phyloP scores from a whole-genome alignment of 2,329 filamentous ascomycete species.

The Fusarium sp. region DNA sequence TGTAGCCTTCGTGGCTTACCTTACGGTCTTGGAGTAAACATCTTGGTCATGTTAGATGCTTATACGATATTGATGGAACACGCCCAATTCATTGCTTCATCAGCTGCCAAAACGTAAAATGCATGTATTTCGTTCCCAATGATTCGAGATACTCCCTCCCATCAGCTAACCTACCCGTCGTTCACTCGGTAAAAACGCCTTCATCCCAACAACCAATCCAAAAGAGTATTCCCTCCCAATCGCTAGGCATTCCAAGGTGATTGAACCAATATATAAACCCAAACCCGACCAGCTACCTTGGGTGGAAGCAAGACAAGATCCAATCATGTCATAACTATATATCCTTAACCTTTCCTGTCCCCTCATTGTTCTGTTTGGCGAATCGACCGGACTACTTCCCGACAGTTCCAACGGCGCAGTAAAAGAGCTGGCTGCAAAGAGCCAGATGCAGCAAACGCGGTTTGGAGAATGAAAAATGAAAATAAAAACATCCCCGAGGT shows the following conservation, averaged over 20 bases:
- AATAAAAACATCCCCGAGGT: constrained; percentile 44
- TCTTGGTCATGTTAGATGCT: background rate
- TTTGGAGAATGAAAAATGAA: constrained; percentile 26
- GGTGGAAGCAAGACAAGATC: constrained; percentile 9
- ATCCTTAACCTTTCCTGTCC: constrained; percentile 1
- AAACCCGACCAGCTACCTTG: background rate
- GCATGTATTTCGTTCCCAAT: constrained; percentile 32
- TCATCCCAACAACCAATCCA: constrained; percentile 1
- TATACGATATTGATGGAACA: background rate
- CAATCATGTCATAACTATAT: constrained; percentile 22
- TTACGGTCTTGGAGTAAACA: too few species aligned
- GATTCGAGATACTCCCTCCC: constrained; percentile 16
- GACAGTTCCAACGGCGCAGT: background rate
- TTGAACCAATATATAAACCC: background rate
- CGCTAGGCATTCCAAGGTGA: constrained; percentile 1
- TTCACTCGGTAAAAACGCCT: constrained; percentile 33
- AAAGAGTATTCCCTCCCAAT: background rate
- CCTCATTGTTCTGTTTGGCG: background rate
- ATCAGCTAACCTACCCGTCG: constrained; percentile 5
- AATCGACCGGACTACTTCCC: background rate
- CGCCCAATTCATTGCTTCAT: background rate
- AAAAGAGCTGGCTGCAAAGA: constrained; percentile 4
- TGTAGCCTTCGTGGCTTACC: too few species aligned
- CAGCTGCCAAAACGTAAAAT: constrained; percentile 4
- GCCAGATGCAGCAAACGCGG: constrained; percentile 22